Conservation (phyloP, 164 flowering plant genomes). For the Paratinospora sagittata region DNA sequence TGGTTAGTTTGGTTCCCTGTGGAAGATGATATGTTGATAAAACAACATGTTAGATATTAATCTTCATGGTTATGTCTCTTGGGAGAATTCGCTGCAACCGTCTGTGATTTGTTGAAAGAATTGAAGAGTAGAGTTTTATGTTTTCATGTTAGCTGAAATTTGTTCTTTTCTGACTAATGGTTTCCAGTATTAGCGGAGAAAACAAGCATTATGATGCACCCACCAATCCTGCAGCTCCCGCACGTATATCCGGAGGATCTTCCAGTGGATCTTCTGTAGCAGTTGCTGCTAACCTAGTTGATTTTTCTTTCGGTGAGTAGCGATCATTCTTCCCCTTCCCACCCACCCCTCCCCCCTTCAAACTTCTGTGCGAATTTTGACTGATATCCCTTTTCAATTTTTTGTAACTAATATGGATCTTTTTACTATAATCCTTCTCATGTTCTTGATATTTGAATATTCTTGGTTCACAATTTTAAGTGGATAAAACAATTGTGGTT, state of each 20-base stretch:
- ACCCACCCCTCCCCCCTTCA: not conserved
- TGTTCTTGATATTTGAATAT: not conserved
- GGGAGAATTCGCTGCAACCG: not conserved
- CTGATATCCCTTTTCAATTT: not conserved
- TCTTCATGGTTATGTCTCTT: not conserved
- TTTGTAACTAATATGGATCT: not conserved
- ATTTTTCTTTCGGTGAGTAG: slow-evolving; percentile 73
- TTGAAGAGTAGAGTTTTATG: no score
- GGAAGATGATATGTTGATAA: not conserved
- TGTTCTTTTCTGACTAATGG: slow-evolving; percentile 5
- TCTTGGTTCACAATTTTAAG: not conserved
- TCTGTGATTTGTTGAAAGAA: not conserved
- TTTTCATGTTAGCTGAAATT: no score
- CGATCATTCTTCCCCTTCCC: not conserved
- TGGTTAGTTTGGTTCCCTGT: slow-evolving; percentile 1
- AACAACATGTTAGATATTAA: not conserved
- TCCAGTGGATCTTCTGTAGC: slow-evolving; percentile 95
- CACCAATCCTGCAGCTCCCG: slow-evolving; percentile 66
- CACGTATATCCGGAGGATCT: slow-evolving; percentile 76
- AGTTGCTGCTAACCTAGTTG: slow-evolving; percentile 75
- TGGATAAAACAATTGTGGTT: not conserved
- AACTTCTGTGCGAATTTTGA: not conserved
- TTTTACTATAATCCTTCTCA: not conserved
- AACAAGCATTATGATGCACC: slow-evolving; percentile 80
- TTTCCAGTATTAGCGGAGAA: slow-evolving; percentile 74